Evolutionary conservation across 1,139 yeast genomes (phyloP).

Genomic region (Hemisphaericaspora subhashii): DNA sequence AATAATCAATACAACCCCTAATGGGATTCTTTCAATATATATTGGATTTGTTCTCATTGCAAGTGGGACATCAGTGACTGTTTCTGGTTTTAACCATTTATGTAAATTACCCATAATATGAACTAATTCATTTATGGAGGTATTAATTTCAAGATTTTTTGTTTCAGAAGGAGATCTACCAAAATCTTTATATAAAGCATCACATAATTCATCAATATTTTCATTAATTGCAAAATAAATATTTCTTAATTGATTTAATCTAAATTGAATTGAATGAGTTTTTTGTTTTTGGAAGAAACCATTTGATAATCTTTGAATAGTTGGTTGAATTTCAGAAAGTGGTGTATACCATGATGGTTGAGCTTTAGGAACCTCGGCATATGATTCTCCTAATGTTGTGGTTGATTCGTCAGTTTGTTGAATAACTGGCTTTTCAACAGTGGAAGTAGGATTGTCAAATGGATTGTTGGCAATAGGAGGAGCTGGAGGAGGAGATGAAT

Average conservation of each 20-base stretch:
- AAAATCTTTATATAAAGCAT: conserved; percentile 67
- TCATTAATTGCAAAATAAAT: conserved; percentile 67
- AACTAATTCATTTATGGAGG: conserved; percentile 55
- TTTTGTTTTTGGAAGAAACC: conserved; percentile 50
- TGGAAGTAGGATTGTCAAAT: no score
- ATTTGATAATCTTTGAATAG: conserved; percentile 41
- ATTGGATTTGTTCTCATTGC: conserved; percentile 48
- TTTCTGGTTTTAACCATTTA: conserved; percentile 60
- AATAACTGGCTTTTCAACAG: not conserved
- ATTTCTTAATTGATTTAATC: conserved; percentile 66
- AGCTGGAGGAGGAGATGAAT: no score
- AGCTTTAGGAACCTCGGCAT: conserved; percentile 8
- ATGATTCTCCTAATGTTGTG: conserved; percentile 11
- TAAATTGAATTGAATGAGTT: conserved; percentile 53
- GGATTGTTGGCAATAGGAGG: no score
- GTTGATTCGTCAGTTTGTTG: not conserved
- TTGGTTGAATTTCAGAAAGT: conserved; percentile 47
- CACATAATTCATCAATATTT: conserved; percentile 52
- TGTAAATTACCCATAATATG: conserved; percentile 60
- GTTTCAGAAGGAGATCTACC: conserved; percentile 65
- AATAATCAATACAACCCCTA: conserved; percentile 74
- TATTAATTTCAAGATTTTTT: conserved; percentile 53
- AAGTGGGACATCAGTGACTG: conserved; percentile 45
- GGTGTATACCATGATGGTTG: conserved; percentile 42
- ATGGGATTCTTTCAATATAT: conserved; percentile 63